Evolutionary conservation across 192 early-diverging fungal genomes (phyloP).

Genomic region (Entomortierella parvispora): DNA sequence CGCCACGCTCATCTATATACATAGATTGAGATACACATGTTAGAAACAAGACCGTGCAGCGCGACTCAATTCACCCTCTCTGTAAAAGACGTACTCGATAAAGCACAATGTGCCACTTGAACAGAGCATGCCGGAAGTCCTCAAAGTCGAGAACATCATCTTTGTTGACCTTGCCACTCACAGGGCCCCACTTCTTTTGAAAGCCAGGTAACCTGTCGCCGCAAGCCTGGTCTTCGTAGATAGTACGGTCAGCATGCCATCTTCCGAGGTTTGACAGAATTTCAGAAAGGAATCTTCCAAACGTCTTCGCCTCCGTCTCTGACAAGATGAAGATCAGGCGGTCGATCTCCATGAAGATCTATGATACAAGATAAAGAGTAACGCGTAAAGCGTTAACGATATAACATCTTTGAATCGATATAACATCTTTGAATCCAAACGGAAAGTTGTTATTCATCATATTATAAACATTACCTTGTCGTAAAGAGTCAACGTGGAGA

Average conservation of each 20-base stretch:
- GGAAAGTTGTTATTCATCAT: background rate
- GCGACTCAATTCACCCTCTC: too few relatives aligned
- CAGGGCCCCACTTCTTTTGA: conserved; percentile 68
- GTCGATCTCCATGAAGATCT: conserved; percentile 36
- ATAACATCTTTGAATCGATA: too few relatives aligned
- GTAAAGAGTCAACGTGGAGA: conserved; percentile 77
- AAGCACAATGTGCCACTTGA: conserved; percentile 81
- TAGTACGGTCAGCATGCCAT: conserved; percentile 62
- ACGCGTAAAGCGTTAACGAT: too few relatives aligned
- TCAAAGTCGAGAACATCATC: conserved; percentile 64
- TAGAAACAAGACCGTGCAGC: too few relatives aligned
- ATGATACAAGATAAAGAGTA: background rate
- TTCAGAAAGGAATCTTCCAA: conserved; percentile 73
- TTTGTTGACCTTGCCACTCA: conserved; percentile 42
- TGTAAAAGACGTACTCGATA: conserved; percentile 38
- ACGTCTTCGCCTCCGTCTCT: conserved; percentile 79
- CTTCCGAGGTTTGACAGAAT: conserved; percentile 63
- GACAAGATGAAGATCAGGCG: conserved; percentile 60
- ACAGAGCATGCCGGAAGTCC: conserved; percentile 69
- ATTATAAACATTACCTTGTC: conserved; percentile 60
- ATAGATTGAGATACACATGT: too few relatives aligned
- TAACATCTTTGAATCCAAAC: too few relatives aligned
- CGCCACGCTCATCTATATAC: conserved; percentile 37
- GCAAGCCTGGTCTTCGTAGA: conserved; percentile 66
- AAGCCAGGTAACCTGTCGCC: conserved; percentile 74